phyloP scores from a whole-genome alignment of 129 eudicot species.

The Ambrosia trifida region DNA sequence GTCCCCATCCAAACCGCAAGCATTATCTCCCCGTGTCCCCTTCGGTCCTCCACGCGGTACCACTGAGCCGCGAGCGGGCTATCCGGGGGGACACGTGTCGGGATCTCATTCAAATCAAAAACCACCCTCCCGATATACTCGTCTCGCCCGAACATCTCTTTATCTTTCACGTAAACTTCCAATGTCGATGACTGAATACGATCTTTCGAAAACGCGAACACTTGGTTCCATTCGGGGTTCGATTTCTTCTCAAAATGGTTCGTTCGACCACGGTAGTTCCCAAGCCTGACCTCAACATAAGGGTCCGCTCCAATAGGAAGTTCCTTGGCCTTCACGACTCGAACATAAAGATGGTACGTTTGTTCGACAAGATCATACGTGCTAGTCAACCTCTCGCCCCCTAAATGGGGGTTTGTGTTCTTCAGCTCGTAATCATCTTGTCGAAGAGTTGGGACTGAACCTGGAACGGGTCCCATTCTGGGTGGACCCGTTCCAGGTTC shows the following conservation, averaged over 20 bases:
- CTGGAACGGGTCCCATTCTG: neutral
- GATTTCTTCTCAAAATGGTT: conserved; percentile 56
- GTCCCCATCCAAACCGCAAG: conserved; percentile 92
- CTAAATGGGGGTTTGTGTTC: conserved; percentile 58
- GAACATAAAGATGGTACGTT: conserved; percentile 63
- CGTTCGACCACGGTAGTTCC: conserved; percentile 74
- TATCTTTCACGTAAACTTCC: conserved; percentile 68
- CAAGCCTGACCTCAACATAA: conserved; percentile 75
- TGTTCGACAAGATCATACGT: conserved; percentile 84
- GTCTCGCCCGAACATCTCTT: conserved; percentile 69
- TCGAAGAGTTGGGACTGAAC: conserved; percentile 20
- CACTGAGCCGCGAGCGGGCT: conserved; percentile 90
- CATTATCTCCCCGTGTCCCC: conserved; percentile 55
- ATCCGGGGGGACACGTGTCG: conserved; percentile 82
- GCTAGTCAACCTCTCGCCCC: conserved; percentile 61
- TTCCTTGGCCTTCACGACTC: conserved; percentile 75
- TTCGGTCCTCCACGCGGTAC: conserved; percentile 56
- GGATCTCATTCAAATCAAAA: conserved; percentile 72
- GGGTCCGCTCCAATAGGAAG: conserved; percentile 55
- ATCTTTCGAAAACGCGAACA: conserved; percentile 78
- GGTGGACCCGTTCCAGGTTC: conserved; percentile 11
- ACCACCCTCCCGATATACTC: conserved; percentile 67
- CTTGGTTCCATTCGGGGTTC: conserved; percentile 86
- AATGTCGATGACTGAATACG: conserved; percentile 64
- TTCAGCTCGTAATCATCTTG: conserved; percentile 64